Evolutionary conservation across 768 basidiomycete species (phyloP).

Genomic region (Exidia glandulosa): DNA sequence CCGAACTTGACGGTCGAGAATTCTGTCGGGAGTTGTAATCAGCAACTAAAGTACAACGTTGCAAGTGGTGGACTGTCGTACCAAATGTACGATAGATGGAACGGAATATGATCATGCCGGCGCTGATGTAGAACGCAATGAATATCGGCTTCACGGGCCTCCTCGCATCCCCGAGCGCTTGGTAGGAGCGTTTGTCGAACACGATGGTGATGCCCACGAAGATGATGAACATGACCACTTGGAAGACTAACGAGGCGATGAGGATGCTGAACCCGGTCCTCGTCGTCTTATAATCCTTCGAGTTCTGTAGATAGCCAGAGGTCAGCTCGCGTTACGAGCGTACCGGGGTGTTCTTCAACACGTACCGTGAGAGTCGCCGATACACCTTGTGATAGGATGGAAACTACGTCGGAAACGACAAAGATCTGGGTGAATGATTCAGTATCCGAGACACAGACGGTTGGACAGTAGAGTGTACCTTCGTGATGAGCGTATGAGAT

Average conservation of each 20-base stretch:
- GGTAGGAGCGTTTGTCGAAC: neutral
- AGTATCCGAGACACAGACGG: neutral
- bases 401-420: conserved; percentile 7
- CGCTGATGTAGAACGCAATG: conserved; percentile 6
- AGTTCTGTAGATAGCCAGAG: neutral
- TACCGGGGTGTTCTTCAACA: neutral
- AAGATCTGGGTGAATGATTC: neutral
- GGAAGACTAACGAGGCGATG: conserved; percentile 5
- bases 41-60: neutral
- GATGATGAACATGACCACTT: conserved; percentile 4
- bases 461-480: neutral
- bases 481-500: conserved; percentile 5
- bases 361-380: conserved; percentile 2
- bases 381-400: conserved; percentile 5
- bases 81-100: conserved; percentile 6
- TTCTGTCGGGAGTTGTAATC: neutral
- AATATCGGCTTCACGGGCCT: conserved; percentile 3
- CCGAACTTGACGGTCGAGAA: conserved; percentile 5
- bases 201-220: conserved; percentile 1
- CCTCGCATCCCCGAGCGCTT: neutral
- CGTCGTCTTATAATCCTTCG: neutral
- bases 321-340: neutral
- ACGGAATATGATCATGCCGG: conserved; percentile 1
- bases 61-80: neutral
- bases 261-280: conserved; percentile 1